phyloP scores from a whole-genome alignment of 805 yeast genomes.

The Priceomyces melissophilus region DNA sequence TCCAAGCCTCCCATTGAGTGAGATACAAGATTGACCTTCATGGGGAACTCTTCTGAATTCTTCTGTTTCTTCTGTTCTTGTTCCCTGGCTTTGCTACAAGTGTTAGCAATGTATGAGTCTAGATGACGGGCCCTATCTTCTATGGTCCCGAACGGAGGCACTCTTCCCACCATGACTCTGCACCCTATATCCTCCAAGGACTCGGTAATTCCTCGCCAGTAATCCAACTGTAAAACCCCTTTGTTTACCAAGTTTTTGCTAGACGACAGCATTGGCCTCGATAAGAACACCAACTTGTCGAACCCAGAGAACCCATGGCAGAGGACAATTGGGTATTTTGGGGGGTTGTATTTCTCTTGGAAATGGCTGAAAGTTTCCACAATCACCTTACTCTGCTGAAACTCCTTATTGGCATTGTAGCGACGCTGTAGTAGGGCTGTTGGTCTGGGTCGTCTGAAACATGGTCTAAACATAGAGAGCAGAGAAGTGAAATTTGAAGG shows the following conservation, averaged over 20 bases:
- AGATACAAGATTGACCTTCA: slow-evolving; percentile 71
- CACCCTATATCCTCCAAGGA: slow-evolving; percentile 62
- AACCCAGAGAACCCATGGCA: slow-evolving; percentile 90
- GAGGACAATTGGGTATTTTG: slow-evolving; percentile 69
- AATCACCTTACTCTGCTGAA: slow-evolving; percentile 13
- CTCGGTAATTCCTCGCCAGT: slow-evolving; percentile 78
- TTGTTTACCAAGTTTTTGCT: slow-evolving; percentile 11
- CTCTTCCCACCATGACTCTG: slow-evolving; percentile 66
- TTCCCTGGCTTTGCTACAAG: slow-evolving; percentile 19
- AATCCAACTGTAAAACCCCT: slow-evolving; percentile 50
- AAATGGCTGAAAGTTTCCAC: slow-evolving; percentile 27
- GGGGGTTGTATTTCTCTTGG: slow-evolving; percentile 47
- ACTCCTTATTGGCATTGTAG: too few species aligned
- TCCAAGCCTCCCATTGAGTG: slow-evolving; percentile 97
- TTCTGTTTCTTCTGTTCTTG: slow-evolving; percentile 9
- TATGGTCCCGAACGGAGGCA: slow-evolving; percentile 79
- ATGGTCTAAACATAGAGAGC: too few species aligned
- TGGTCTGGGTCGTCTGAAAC: too few species aligned
- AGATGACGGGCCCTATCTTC: slow-evolving; percentile 61
- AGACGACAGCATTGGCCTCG: slow-evolving; percentile 11
- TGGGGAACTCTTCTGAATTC: slow-evolving; percentile 8
- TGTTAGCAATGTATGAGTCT: slow-evolving; percentile 44
- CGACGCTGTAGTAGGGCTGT: too few species aligned
- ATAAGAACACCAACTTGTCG: slow-evolving; percentile 41
- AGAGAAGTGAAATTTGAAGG: too few species aligned